Conservation (phyloP, 73 alveolate species). For the Paramecium pentaurelia region DNA sequence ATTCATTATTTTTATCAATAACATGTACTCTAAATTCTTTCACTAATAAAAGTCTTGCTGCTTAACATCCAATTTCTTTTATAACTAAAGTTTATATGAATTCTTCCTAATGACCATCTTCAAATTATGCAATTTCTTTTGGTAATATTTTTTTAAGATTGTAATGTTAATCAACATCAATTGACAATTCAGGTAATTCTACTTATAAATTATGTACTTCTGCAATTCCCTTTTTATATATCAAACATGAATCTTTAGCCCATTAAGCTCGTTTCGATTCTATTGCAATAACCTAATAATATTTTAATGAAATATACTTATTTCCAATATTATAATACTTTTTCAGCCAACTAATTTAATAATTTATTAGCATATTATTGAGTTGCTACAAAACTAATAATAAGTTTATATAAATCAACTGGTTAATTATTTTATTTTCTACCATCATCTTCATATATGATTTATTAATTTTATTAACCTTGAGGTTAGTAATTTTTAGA, state of each 20-base stretch:
- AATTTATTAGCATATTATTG: not conserved
- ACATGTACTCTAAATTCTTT: conserved; percentile 7
- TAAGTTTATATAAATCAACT: not conserved
- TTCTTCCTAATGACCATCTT: not conserved
- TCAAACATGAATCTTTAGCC: conserved; percentile 3
- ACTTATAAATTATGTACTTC: not conserved
- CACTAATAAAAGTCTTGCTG: not conserved
- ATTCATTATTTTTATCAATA: not conserved
- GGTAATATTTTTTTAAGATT: not conserved
- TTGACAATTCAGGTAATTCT: not conserved
- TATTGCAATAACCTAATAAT: not conserved
- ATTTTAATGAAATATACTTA: not conserved
- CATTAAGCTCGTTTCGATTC: not conserved
- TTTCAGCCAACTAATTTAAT: not conserved
- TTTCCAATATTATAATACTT: conserved; percentile 14
- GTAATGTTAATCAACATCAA: not conserved
- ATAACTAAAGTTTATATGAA: not conserved
- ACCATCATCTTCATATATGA: not conserved
- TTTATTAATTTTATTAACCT: not conserved
- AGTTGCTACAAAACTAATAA: not conserved
- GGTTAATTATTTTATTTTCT: not conserved
- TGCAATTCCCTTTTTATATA: not conserved
- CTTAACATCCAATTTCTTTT: not conserved
- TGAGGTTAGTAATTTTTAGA: not conserved
- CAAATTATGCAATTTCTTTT: not conserved